Evolutionary conservation across 345 rosid species (phyloP).

Genomic region (Linum lewisii): DNA sequence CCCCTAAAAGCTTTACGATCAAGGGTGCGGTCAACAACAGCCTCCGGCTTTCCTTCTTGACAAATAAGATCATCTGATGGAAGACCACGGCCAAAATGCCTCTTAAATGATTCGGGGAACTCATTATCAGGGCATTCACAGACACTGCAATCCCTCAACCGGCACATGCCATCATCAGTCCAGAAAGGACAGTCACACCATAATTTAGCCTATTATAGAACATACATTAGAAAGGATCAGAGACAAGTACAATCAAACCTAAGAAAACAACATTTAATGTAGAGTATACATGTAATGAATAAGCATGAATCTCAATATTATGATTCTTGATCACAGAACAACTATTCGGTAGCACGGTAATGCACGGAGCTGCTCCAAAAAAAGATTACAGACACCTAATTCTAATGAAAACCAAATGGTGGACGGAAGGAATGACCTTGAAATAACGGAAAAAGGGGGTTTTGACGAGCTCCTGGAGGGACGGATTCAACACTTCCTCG

Average conservation of each 20-base stretch:
- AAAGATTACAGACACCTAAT: neutral
- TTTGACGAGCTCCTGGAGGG: slow-evolving; percentile 67
- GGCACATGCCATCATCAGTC: slow-evolving; percentile 98
- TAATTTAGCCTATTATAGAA: slow-evolving; percentile 49
- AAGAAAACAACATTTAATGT: no score
- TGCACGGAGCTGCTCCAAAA: neutral
- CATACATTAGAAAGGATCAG: slow-evolving; percentile 2
- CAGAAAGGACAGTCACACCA: slow-evolving; percentile 98
- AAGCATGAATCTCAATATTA: neutral
- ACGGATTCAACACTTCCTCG: slow-evolving; percentile 56
- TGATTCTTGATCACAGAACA: neutral
- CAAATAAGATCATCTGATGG: slow-evolving; percentile 55
- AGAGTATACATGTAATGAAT: no score
- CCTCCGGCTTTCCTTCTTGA: slow-evolving; percentile 92
- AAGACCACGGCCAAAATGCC: slow-evolving; percentile 37
- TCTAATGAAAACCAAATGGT: neutral
- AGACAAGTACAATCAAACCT: neutral
- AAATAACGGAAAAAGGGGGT: slow-evolving; percentile 82
- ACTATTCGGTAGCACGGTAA: neutral
- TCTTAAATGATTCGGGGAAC: slow-evolving; percentile 72
- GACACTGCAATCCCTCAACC: slow-evolving; percentile 85
- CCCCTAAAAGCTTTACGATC: slow-evolving; percentile 71
- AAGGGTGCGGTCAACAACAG: slow-evolving; percentile 78
- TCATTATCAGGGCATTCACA: slow-evolving; percentile 94
- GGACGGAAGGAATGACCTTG: slow-evolving; percentile 36